Evolutionary conservation across 2,329 filamentous ascomycete species (phyloP).

Genomic region (Teratosphaeria epicoccoides): DNA sequence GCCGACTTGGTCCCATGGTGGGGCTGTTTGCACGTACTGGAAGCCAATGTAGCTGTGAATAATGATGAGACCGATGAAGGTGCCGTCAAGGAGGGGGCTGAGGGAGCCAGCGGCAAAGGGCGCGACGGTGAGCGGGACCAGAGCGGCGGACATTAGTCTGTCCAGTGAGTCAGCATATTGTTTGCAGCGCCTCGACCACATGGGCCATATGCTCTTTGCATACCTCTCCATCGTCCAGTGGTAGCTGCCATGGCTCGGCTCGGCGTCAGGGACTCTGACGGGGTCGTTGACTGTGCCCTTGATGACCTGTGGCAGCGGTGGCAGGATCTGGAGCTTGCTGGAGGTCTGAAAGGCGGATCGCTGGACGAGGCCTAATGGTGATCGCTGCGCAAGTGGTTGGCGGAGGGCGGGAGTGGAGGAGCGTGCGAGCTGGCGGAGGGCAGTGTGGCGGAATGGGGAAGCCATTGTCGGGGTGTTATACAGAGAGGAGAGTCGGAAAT

Average conservation of each 20-base stretch:
- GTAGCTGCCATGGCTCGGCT: slow-evolving; percentile 81
- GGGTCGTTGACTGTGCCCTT: slow-evolving; percentile 68
- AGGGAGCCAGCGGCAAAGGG: slow-evolving; percentile 87
- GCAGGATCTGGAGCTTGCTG: slow-evolving; percentile 62
- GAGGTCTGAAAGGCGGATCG: slow-evolving; percentile 81
- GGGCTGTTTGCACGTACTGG: slow-evolving; percentile 45
- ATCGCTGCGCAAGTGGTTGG: slow-evolving; percentile 18
- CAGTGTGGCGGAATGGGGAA: slow-evolving; percentile 40
- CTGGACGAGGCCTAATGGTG: slow-evolving; percentile 31
- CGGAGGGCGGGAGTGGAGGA: slow-evolving; percentile 28
- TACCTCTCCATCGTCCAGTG: slow-evolving; percentile 93
- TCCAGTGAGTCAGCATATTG: background rate
- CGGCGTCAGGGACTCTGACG: slow-evolving; percentile 58
- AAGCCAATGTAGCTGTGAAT: slow-evolving; percentile 95
- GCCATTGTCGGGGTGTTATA: slow-evolving; percentile 33
- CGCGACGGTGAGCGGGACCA: slow-evolving; percentile 77
- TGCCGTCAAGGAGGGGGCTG: slow-evolving; percentile 78
- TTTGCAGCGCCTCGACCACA: background rate
- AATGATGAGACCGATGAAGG: slow-evolving; percentile 71
- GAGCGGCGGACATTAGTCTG: slow-evolving; percentile 64
- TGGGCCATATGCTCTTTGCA: background rate
- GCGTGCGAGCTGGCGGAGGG: slow-evolving; percentile 30
- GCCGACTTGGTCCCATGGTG: background rate
- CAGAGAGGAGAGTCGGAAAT: background rate
- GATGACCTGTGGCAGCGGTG: slow-evolving; percentile 57